phyloP scores from a whole-genome alignment of 139 green algal species.

The Volvox reticuliferus region DNA sequence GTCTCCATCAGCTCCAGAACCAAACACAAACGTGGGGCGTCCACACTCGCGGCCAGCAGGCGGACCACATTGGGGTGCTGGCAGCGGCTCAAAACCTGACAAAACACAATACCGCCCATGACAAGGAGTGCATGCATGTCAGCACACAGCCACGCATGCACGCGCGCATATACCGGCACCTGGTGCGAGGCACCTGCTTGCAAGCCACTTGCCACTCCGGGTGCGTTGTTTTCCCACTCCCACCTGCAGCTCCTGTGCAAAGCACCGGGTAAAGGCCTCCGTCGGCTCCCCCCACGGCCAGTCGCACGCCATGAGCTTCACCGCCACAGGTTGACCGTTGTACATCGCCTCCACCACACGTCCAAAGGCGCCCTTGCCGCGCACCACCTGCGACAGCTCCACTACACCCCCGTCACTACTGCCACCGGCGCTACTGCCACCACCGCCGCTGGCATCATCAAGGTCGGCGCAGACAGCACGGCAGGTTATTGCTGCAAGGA shows the following conservation, averaged over 20 bases:
- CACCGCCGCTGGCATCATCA: too few relatives aligned
- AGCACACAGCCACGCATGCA: too few relatives aligned
- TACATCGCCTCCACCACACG: background rate
- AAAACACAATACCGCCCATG: background rate
- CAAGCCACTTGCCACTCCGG: too few relatives aligned
- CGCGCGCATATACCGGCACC: too few relatives aligned
- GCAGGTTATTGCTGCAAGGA: too few relatives aligned
- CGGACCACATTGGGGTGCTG: background rate
- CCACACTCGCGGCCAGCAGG: background rate
- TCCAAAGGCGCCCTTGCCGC: background rate
- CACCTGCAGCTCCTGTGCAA: background rate
- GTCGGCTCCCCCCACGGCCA: background rate
- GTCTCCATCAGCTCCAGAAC: conserved; percentile 1
- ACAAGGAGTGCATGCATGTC: too few relatives aligned
- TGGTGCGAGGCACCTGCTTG: too few relatives aligned
- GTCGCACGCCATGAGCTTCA: conserved; percentile 3
- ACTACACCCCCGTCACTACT: background rate
- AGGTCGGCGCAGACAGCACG: too few relatives aligned
- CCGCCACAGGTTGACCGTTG: background rate
- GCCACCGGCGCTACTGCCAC: too few relatives aligned
- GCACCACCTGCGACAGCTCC: background rate
- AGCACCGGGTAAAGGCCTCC: background rate
- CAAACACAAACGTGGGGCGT: background rate
- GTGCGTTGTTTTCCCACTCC: too few relatives aligned
- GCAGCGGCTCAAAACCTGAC: background rate